Base-by-base conservation (phyloP, 345 rosid species). In the Chamaenerion angustifolium region DNA sequence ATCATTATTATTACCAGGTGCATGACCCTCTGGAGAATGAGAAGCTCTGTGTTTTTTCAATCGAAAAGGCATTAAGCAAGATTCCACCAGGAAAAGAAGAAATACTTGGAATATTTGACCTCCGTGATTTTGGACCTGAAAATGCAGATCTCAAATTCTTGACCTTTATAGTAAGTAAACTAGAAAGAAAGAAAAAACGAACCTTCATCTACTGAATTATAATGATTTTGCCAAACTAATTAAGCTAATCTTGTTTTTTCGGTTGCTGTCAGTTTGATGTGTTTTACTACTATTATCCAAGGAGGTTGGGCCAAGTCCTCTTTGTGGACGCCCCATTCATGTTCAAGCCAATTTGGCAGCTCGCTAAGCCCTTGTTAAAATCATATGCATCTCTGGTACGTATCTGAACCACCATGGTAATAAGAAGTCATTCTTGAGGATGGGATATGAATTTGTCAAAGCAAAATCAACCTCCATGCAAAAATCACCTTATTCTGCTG, bases 301-400 rank as follows among this genome's bases (percentile, higher is more conserved):
- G 72, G 73, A 82, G 94, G 53, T 63, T 90, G 71, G 79, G 76
- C 16, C 74, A 86, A 71, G 95, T 86, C 42, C 94, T 83, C 52
- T 81, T 86, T 50, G 94, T 90, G 54, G 98, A 83, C 54, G 94
- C 96, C 56, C 93, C 98, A 16, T 83, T 86, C 18, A 49, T 86
- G 51, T 90, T 86, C 69, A 55, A 71, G 76, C 95, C 95, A 51
- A 63, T 85, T 52, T 90, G 98, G 98, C 75, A 83, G 60, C 49
- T 81, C 21, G 70, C 67, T 47, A 86, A 83, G 81, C 98, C 98
- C 13, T 57, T 79, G 62, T 15, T 83, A 60, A 81, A 75, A 66
- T 72, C 79, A 12, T 83, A 83, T 51, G 85, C 94, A 48, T 83
- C 95, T 40, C 69, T 83, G 92, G 98, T 90, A 79, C 19, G 79